phyloP scores from a whole-genome alignment of 495 filamentous ascomycete species.

The Neurospora sp. region DNA sequence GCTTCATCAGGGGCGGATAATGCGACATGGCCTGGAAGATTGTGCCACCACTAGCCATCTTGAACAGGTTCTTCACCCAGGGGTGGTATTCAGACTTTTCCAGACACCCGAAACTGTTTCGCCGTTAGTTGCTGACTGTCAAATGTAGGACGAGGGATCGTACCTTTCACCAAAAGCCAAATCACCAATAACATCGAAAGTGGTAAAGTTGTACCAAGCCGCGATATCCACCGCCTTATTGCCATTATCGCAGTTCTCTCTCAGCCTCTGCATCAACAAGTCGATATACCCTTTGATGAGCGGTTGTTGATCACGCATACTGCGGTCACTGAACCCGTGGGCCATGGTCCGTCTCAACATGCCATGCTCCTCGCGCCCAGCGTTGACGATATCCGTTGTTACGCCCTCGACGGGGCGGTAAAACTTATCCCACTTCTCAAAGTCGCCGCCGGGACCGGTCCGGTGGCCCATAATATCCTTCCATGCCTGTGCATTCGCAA shows the following conservation, averaged over 20 bases:
- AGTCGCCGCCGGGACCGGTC: slow-evolving; percentile 15
- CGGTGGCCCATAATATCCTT: slow-evolving; percentile 45
- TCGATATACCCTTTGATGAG: slow-evolving; percentile 37
- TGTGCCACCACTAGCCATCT: slow-evolving; percentile 25
- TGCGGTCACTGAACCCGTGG: slow-evolving; percentile 43
- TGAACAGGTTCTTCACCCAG: slow-evolving; percentile 44
- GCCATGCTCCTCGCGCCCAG: slow-evolving; percentile 30
- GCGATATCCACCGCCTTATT: slow-evolving; percentile 30
- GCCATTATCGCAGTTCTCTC: slow-evolving; percentile 22
- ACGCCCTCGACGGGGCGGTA: slow-evolving; percentile 21
- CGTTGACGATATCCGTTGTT: slow-evolving; percentile 23
- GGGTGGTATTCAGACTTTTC: slow-evolving; percentile 38
- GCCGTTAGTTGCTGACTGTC: background rate
- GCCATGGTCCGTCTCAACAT: slow-evolving; percentile 36
- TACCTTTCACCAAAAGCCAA: slow-evolving; percentile 45
- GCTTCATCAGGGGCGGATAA: slow-evolving; percentile 14
- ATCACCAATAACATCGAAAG: slow-evolving; percentile 54
- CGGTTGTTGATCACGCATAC: slow-evolving; percentile 36
- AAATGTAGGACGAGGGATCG: background rate
- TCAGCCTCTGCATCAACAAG: slow-evolving; percentile 34
- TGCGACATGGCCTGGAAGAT: slow-evolving; percentile 26
- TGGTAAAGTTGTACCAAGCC: slow-evolving; percentile 49
- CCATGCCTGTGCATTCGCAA: slow-evolving; percentile 40
- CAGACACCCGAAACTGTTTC: slow-evolving; percentile 40
- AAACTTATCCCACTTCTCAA: slow-evolving; percentile 22